Percentiles rank a stretch among this genome's conserved stretches.
These are phyloP conservation scores for Glycine tomentella DNA, from an alignment of 306 rosid species.

Conservation along the genomic window DNA sequence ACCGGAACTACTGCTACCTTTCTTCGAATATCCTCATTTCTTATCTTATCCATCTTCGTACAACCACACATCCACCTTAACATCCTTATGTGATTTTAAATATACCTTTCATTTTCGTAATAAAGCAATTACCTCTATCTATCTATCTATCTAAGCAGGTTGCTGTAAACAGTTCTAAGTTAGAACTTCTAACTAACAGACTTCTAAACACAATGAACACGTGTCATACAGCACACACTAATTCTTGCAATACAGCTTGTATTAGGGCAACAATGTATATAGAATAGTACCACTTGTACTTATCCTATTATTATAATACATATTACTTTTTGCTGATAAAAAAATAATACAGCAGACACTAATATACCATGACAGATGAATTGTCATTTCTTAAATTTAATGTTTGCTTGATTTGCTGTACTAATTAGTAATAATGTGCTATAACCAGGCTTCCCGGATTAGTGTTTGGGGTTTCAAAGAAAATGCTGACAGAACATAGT, in stretches of 20 bases:
- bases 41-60: too few relatives aligned
- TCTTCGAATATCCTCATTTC: too few relatives aligned
- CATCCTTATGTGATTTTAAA: neutral
- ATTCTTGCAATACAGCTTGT: too few relatives aligned
- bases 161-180: neutral
- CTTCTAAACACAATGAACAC: neutral
- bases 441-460: constrained; percentile 78
- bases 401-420: constrained; percentile 38
- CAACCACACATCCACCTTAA: too few relatives aligned
- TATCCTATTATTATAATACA: too few relatives aligned
- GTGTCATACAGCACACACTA: neutral
- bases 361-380: constrained; percentile 3
- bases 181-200: neutral
- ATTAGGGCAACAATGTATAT: too few relatives aligned
- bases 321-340: too few relatives aligned
- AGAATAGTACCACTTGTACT: too few relatives aligned
- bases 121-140: too few relatives aligned
- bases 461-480: constrained; percentile 88
- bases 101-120: too few relatives aligned
- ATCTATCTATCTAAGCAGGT: neutral
- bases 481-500: constrained; percentile 79
- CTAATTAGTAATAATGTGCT: constrained; percentile 24
- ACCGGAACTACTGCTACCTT: too few relatives aligned
- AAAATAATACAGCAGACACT: neutral
- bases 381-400: constrained; percentile 21